phyloP scores from a whole-genome alignment of 805 yeast species.

The Myxozyma sirexii region DNA sequence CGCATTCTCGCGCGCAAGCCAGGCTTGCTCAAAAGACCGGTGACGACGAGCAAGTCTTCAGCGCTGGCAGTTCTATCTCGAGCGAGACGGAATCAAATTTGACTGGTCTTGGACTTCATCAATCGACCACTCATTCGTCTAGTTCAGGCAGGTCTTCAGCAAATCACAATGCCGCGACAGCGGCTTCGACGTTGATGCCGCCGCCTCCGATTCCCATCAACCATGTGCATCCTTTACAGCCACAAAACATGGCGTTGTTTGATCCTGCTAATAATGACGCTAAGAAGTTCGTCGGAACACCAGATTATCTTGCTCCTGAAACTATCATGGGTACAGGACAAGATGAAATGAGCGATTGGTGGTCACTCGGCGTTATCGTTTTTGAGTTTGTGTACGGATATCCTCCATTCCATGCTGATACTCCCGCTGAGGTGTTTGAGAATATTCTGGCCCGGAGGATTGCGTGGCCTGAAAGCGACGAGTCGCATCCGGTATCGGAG shows the following conservation, averaged over 20 bases:
- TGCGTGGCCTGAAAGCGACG: conserved; percentile 82
- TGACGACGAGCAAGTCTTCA: conserved; percentile 7
- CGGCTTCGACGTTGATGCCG: conserved; percentile 10
- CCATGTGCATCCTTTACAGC: neutral
- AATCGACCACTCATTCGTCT: neutral
- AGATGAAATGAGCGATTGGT: conserved; percentile 91
- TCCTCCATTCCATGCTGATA: conserved; percentile 88
- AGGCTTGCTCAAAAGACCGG: neutral
- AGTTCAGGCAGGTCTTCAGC: conserved; percentile 14
- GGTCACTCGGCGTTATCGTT: conserved; percentile 95
- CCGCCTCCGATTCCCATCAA: conserved; percentile 20
- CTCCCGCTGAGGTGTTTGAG: conserved; percentile 79
- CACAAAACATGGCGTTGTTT: conserved; percentile 52
- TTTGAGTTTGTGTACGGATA: conserved; percentile 91
- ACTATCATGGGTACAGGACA: conserved; percentile 84
- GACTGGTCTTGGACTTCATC: conserved; percentile 16
- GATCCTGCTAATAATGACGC: conserved; percentile 65
- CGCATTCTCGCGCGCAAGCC: neutral
- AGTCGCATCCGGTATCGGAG: conserved; percentile 49
- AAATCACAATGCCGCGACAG: neutral
- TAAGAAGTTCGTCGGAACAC: conserved; percentile 89
- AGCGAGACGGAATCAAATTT: conserved; percentile 7
- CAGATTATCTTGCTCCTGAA: conserved; percentile 97
- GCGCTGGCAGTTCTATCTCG: conserved; percentile 17
- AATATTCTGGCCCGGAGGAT: conserved; percentile 74